Percentiles rank a stretch among this genome's conserved stretches.
Evolutionary conservation across 805 yeast species (phyloP).

Genomic region (Starmerella powellii): DNA sequence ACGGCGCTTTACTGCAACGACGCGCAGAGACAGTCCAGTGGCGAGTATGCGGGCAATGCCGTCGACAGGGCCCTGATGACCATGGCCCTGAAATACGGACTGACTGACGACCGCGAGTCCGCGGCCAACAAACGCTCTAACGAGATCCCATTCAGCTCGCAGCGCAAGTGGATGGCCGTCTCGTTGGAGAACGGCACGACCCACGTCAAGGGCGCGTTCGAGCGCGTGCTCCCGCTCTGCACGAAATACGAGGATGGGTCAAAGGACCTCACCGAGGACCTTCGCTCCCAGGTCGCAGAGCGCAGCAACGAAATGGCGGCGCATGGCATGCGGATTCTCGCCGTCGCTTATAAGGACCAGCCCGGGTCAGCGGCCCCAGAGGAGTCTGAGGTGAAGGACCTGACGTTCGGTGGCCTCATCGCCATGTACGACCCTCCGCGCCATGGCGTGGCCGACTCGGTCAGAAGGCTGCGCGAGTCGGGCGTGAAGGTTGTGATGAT

Average conservation of each 20-base stretch:
- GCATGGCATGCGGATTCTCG: constrained; percentile 78
- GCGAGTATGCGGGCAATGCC: constrained; percentile 76
- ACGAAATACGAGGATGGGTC: constrained; percentile 49
- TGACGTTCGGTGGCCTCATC: constrained; percentile 71
- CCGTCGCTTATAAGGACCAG: constrained; percentile 44
- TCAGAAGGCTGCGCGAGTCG: constrained; percentile 67
- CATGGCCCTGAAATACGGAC: constrained; percentile 53
- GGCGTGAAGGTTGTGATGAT: constrained; percentile 98
- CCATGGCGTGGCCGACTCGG: constrained; percentile 64
- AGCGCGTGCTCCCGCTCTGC: constrained; percentile 52
- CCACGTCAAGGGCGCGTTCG: constrained; percentile 84
- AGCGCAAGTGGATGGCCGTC: constrained; percentile 85
- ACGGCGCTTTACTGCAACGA: constrained; percentile 31
- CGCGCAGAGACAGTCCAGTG: constrained; percentile 32
- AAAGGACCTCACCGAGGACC: constrained; percentile 44
- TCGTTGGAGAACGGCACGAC: constrained; percentile 48
- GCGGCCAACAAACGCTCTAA: constrained; percentile 41
- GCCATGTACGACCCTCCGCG: constrained; percentile 99
- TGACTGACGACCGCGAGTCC: constrained; percentile 53
- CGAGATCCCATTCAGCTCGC: constrained; percentile 78
- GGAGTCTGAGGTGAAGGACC: constrained; percentile 64
- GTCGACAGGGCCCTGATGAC: constrained; percentile 87
- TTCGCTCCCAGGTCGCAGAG: constrained; percentile 37
- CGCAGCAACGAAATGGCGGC: constrained; percentile 57
- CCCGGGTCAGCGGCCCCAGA: constrained; percentile 33